These are phyloP conservation scores for Wickerhamiella domercqiae DNA, from an alignment of 805 yeast genomes.

Conservation along the genomic window DNA sequence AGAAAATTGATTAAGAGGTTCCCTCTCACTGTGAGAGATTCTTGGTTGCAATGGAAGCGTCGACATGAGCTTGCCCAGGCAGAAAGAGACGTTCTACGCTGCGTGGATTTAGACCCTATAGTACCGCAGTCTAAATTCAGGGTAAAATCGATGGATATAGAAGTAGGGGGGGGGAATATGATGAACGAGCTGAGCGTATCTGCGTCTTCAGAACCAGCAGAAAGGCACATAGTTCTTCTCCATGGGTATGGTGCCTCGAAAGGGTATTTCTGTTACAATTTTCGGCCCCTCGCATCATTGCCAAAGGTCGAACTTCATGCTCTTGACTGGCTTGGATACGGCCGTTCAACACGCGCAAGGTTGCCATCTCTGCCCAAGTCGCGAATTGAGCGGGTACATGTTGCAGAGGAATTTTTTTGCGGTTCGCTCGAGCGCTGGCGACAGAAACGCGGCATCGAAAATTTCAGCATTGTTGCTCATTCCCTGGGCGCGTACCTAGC, in stretches of 20 bases:
- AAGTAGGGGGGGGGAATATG: constrained; percentile 32
- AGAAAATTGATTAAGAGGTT: constrained; percentile 20
- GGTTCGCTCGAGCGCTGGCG: constrained; percentile 57
- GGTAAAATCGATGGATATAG: constrained; percentile 27
- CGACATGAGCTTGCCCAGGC: constrained; percentile 25
- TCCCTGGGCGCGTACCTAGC: constrained; percentile 85
- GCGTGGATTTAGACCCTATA: constrained; percentile 34
- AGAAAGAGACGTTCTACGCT: constrained; percentile 38
- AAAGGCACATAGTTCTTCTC: constrained; percentile 51
- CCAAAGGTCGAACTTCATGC: constrained; percentile 63
- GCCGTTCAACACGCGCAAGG: constrained; percentile 52
- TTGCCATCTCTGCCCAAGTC: constrained; percentile 36
- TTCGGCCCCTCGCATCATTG: constrained; percentile 30
- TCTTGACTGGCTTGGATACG: constrained; percentile 80
- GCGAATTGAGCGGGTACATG: constrained; percentile 26
- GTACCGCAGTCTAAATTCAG: constrained; percentile 11
- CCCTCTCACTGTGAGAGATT: constrained; percentile 26
- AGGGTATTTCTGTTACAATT: constrained; percentile 63
- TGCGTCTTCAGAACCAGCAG: constrained; percentile 17
- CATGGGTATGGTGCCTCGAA: constrained; percentile 94
- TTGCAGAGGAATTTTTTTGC: constrained; percentile 48
- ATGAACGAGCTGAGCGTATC: constrained; percentile 63
- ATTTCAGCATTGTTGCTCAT: constrained; percentile 60
- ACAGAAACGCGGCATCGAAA: constrained; percentile 30
- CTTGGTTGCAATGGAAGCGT: constrained; percentile 31